Base-by-base conservation (phyloP, 768 basidiomycete species). In the Russula virescens region DNA sequence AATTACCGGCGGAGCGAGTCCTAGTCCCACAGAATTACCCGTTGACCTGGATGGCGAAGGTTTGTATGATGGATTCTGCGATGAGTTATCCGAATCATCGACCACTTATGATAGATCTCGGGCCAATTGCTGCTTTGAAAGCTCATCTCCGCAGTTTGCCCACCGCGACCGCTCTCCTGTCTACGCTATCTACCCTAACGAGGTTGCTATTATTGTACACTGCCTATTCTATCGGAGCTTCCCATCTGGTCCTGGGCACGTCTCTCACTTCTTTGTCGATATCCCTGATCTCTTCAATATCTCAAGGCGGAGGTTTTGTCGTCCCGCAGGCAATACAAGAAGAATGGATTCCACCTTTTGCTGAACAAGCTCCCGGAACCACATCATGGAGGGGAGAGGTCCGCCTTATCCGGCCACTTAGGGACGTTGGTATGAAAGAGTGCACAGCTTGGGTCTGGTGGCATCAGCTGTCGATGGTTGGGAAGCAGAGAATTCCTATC, bases 401-500 rank as follows among this genome's bases (percentile, higher is more conserved):
- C 16, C 77, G 83, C 38, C 72, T 92, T 14, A 73, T 86, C 21
- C 79, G 86, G 25, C 91, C 91, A 1, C 75, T 94, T 53, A 77
- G 83, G 57, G 91, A 93, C 58, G 71, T 90, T 28, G 85, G 84
- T 3, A 82, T 83, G 77, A 93, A 93, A 69, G 91, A 93, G 71
- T 91, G 88, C 66, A 81, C 85, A 0, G 79, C 83, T 28, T 92
- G 87, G 79, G 81, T 83, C 1, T 89, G 87, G 85, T 93, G 90
- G 90, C 77, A 77, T 60, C 75, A 75, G 4, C 71, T 91, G 19
- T 63, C 65, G 26, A 75, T 89, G 8, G 73, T 85, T 23, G 83
- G 83, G 34, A 77, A 80, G 53, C 78, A 81, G 49, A 77, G 66
- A 28, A 71, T 74, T 65, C 73, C 74, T 16, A 79, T 79, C 5